Percentiles rank a stretch among this genome's conserved stretches.
phyloP scores from a whole-genome alignment of 2,329 filamentous ascomycete species.

The Aulographum hederae region DNA sequence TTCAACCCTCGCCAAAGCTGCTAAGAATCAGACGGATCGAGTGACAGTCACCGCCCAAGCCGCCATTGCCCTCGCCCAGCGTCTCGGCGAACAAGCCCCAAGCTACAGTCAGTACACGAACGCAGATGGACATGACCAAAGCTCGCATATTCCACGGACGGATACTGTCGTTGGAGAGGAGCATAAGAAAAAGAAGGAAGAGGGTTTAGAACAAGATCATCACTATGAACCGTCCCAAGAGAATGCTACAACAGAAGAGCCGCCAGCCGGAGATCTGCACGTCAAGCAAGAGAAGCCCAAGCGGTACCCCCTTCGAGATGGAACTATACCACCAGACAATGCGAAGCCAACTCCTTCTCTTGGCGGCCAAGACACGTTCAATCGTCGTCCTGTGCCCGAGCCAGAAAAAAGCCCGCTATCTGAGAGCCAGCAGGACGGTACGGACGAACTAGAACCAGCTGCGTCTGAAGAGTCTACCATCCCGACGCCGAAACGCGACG shows the following conservation, averaged over 20 bases:
- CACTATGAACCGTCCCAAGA: slow-evolving; percentile 26
- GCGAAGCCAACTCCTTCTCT: slow-evolving; percentile 10
- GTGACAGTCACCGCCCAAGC: slow-evolving; percentile 43
- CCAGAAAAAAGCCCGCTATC: slow-evolving; percentile 14
- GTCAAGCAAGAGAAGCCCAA: slow-evolving; percentile 28
- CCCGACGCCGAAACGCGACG: slow-evolving; percentile 4
- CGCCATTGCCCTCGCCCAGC: slow-evolving; percentile 37
- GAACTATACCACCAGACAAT: slow-evolving; percentile 26
- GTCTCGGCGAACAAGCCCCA: slow-evolving; percentile 33
- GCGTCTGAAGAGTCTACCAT: background rate
- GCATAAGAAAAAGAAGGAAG: slow-evolving; percentile 8
- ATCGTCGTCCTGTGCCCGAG: slow-evolving; percentile 14
- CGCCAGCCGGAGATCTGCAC: slow-evolving; percentile 20
- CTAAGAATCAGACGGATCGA: slow-evolving; percentile 42
- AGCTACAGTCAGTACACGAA: background rate
- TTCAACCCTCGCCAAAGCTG: slow-evolving; percentile 43
- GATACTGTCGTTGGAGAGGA: slow-evolving; percentile 12
- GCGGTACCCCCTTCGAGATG: slow-evolving; percentile 28
- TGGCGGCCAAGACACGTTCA: slow-evolving; percentile 17
- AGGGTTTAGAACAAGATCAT: slow-evolving; percentile 31
- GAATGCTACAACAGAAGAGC: slow-evolving; percentile 20
- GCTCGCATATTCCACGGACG: slow-evolving; percentile 12
- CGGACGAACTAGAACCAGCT: too few species aligned
- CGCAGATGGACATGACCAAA: background rate
- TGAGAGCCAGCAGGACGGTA: too few species aligned